Conservation (phyloP, 176 grass and related monocot genomes). For the Raddia guianensis region DNA sequence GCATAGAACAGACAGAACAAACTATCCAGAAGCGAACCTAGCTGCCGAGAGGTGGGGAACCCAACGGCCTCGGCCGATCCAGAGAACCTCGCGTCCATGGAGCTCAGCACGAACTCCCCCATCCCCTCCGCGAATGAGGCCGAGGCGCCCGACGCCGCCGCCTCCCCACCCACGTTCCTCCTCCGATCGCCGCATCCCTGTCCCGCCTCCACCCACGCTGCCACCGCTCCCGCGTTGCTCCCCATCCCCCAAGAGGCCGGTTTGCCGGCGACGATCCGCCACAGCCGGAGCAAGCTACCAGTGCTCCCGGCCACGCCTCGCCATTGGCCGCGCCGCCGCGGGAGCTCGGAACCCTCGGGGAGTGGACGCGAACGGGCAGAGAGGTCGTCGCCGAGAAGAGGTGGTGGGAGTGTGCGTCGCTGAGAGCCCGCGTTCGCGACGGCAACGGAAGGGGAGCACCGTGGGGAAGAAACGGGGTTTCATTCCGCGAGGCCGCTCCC, state of each 20-base stretch:
- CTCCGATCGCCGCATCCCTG: slow-evolving; percentile 33
- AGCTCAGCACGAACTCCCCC: slow-evolving; percentile 60
- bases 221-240: slow-evolving; percentile 44
- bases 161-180: slow-evolving; percentile 38
- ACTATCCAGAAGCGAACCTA: slow-evolving; percentile 38
- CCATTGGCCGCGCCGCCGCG: slow-evolving; percentile 39
- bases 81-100: slow-evolving; percentile 64
- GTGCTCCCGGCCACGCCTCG: not conserved
- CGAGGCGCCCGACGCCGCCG: slow-evolving; percentile 15
- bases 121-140: slow-evolving; percentile 53
- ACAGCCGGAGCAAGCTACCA: slow-evolving; percentile 1
- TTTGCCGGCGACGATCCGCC: not conserved
- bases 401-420: not conserved
- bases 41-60: slow-evolving; percentile 22
- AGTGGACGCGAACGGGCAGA: not conserved
- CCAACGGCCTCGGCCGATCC: slow-evolving; percentile 50
- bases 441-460: not conserved
- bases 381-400: slow-evolving; percentile 13
- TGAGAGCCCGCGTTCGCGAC: too few species aligned
- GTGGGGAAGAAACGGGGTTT: not conserved
- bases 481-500: not conserved
- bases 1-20: not conserved
- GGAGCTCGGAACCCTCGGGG: slow-evolving; percentile 19
- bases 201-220: slow-evolving; percentile 40
- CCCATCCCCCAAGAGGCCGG: slow-evolving; percentile 44